phyloP scores from a whole-genome alignment of 164 flowering plant genomes.

The Stephania yunnanensis region DNA sequence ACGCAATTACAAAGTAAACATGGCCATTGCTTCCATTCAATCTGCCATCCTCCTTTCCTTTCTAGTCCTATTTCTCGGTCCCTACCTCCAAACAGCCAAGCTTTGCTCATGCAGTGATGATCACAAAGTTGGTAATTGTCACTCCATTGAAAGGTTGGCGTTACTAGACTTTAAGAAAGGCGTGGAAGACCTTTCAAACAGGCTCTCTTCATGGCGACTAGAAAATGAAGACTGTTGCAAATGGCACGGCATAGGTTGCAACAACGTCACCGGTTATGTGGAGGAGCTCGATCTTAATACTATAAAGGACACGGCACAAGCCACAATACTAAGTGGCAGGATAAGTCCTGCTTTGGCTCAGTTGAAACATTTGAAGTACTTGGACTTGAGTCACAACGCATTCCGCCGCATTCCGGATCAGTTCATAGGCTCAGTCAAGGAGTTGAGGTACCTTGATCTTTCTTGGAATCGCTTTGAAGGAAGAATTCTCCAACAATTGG shows the following conservation, averaged over 20 bases:
- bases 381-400: conserved; percentile 15
- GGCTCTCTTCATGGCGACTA: conserved; percentile 6
- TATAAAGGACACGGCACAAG: too few relatives aligned
- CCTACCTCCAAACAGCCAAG: too few relatives aligned
- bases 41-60: background rate
- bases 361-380: conserved; percentile 9
- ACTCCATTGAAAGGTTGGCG: background rate
- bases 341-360: background rate
- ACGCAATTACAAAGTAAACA: background rate
- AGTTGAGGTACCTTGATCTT: conserved; percentile 14
- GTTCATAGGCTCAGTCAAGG: conserved; percentile 8
- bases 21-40: background rate
- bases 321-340: background rate
- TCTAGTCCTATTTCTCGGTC: background rate
- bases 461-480: conserved; percentile 6
- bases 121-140: background rate
- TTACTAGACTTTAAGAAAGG: conserved; percentile 6
- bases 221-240: conserved; percentile 5
- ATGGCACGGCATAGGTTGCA: conserved; percentile 8
- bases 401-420: background rate
- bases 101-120: background rate
- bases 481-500: conserved; percentile 5
- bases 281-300: background rate
- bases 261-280: conserved; percentile 3
- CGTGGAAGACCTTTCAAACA: conserved; percentile 1